Conservation (phyloP, 768 basidiomycete species). For the Coprinopsis cinerea region DNA sequence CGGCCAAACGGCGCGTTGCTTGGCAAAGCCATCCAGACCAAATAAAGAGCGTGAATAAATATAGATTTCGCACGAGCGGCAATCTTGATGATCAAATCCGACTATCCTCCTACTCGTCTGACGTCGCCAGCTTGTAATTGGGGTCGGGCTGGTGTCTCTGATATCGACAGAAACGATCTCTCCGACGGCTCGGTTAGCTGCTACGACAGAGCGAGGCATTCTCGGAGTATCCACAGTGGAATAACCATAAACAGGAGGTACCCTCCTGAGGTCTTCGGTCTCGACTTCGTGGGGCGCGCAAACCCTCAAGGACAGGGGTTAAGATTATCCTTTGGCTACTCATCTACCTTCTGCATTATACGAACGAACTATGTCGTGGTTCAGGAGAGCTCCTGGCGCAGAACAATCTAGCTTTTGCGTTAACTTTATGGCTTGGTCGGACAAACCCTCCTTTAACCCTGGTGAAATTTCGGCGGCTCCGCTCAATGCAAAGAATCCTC, state of each 20-base stretch:
- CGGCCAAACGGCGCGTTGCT: background rate
- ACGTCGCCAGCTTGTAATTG: background rate
- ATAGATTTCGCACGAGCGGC: background rate
- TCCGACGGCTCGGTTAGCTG: background rate
- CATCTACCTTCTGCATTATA: too few species aligned
- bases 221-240: background rate
- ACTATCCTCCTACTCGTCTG: background rate
- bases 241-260: too few species aligned
- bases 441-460: conserved; percentile 2
- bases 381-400: background rate
- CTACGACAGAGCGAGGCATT: background rate
- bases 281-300: too few species aligned
- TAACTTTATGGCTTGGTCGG: background rate
- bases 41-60: background rate
- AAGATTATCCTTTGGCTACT: too few species aligned
- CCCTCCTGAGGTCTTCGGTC: too few species aligned
- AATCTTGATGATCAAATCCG: background rate
- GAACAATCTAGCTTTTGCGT: background rate
- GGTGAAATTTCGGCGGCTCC: conserved; percentile 11
- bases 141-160: background rate
- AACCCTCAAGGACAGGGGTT: too few species aligned
- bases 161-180: background rate
- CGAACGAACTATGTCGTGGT: too few species aligned
- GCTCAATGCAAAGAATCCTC: background rate
- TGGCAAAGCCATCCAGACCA: background rate